Conservation (phyloP, 192 early-diverging fungal species). For the Backusella sp. region DNA sequence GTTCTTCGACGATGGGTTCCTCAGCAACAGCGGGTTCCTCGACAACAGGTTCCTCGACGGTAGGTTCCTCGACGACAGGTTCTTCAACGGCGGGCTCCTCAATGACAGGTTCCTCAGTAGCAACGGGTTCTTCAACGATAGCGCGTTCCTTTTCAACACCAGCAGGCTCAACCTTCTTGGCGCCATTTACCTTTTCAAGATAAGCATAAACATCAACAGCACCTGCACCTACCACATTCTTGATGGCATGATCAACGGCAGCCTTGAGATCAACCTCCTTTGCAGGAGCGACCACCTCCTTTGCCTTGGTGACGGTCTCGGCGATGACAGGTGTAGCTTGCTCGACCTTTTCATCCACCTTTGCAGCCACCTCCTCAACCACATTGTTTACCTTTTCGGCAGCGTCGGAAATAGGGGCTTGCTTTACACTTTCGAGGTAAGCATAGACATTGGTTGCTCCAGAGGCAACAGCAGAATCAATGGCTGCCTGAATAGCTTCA, state of each 20-base stretch:
- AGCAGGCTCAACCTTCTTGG: neutral
- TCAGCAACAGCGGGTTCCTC: neutral
- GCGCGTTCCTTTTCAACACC: neutral
- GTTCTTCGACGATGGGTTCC: neutral
- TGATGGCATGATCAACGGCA: constrained; percentile 1
- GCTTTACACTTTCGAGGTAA: neutral
- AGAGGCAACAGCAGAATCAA: constrained; percentile 8
- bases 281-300: neutral
- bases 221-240: neutral
- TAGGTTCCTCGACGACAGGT: no score
- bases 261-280: neutral
- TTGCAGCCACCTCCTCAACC: neutral
- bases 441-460: constrained; percentile 10
- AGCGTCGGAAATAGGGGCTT: neutral
- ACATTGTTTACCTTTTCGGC: neutral
- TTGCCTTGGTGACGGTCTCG: neutral
- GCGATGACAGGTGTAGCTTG: neutral
- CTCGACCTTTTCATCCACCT: neutral
- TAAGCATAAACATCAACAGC: constrained; percentile 6
- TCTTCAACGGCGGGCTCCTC: no score
- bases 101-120: no score
- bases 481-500: constrained; percentile 9
- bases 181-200: constrained; percentile 3
- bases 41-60: neutral
- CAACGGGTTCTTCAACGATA: neutral